A percentile compares a stretch with the other conserved stretches of the same genome.
Evolutionary conservation across 1,284 basidiomycete genomes (phyloP).

Genomic region (Tylopilus sp.): DNA sequence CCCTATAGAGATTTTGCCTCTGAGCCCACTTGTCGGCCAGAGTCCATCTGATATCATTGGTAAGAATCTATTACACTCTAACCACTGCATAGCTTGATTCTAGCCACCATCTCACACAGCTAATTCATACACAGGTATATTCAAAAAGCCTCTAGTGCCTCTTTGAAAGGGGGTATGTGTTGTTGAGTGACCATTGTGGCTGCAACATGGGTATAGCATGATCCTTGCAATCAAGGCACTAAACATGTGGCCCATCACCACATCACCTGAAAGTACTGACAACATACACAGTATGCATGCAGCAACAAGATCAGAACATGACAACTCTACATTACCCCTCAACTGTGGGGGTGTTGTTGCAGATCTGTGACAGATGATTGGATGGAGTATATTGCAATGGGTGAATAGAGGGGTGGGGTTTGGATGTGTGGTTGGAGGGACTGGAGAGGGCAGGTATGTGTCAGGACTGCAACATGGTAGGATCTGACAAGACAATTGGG

Average conservation of each 20-base stretch:
- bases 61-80: too few relatives aligned
- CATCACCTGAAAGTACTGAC: neutral
- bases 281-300: neutral
- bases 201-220: conserved; percentile 11
- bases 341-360: neutral
- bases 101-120: too few relatives aligned
- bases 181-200: neutral
- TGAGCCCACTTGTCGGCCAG: neutral
- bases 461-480: too few relatives aligned
- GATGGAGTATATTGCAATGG: too few relatives aligned
- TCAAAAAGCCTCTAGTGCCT: neutral
- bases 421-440: too few relatives aligned
- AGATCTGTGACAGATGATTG: too few relatives aligned
- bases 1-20: conserved; percentile 38
- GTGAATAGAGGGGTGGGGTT: too few relatives aligned
- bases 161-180: neutral
- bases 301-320: neutral
- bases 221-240: neutral
- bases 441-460: too few relatives aligned
- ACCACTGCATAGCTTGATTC: too few relatives aligned
- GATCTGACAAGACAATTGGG: too few relatives aligned
- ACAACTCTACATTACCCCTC: neutral
- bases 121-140: neutral
- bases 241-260: neutral
- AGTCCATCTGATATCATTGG: neutral